Evolutionary conservation across 495 filamentous ascomycete genomes (phyloP).

Genomic region (Aspergillus bridgeri): DNA sequence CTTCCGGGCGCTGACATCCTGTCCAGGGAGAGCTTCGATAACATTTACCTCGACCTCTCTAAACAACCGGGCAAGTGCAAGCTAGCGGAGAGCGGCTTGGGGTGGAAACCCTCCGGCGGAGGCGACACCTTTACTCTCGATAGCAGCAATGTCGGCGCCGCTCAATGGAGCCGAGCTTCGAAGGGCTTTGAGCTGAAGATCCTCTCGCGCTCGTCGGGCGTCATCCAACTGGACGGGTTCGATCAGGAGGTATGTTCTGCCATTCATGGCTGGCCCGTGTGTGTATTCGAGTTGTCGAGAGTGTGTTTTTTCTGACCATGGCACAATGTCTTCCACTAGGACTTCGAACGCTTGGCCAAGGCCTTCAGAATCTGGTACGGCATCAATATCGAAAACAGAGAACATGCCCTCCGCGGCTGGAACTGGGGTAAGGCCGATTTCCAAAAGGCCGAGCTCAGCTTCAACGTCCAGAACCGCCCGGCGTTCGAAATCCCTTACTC

Average conservation of each 20-base stretch:
- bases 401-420: constrained; percentile 95
- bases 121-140: constrained; percentile 92
- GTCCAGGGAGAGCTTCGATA: constrained; percentile 85
- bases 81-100: constrained; percentile 86
- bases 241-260: constrained; percentile 69
- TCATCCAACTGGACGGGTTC: constrained; percentile 95
- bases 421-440: constrained; percentile 99
- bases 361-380: constrained; percentile 96
- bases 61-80: constrained; percentile 86
- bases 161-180: constrained; percentile 94
- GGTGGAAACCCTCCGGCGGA: constrained; percentile 85
- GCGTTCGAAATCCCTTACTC: constrained; percentile 97
- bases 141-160: constrained; percentile 70
- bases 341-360: constrained; percentile 83
- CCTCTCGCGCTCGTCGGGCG: constrained; percentile 71
- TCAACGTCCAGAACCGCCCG: constrained; percentile 95
- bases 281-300: too few species aligned
- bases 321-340: constrained; percentile 47
- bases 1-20: constrained; percentile 20
- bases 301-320: neutral
- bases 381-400: constrained; percentile 82
- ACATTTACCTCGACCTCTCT: constrained; percentile 91
- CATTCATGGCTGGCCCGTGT: too few species aligned
- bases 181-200: constrained; percentile 93
- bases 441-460: constrained; percentile 87